Evolutionary conservation across 352 stramenopile genomes (phyloP).

Genomic region (Peronosclerospora sorghi): DNA sequence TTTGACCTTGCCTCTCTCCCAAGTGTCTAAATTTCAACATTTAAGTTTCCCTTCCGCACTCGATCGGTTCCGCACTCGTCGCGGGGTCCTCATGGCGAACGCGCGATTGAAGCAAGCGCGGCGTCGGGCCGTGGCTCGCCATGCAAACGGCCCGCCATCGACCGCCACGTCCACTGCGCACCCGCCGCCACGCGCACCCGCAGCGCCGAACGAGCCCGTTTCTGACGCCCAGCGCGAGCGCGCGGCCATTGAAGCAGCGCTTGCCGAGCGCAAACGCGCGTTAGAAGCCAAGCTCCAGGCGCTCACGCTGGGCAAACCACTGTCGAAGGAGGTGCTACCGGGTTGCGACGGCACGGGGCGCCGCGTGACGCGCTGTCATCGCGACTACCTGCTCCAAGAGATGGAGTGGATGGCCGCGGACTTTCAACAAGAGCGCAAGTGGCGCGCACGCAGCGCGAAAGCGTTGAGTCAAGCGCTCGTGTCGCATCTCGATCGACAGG

Average conservation of each 20-base stretch:
- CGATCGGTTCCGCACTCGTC: constrained; percentile 1
- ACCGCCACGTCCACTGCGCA: constrained; percentile 6
- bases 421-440: constrained; percentile 86
- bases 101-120: constrained; percentile 57
- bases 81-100: constrained; percentile 77
- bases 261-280: constrained; percentile 28
- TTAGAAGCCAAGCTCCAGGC: constrained; percentile 30
- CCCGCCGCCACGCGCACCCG: constrained; percentile 9
- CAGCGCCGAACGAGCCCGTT: constrained; percentile 9
- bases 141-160: constrained; percentile 11
- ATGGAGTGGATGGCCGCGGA: constrained; percentile 91
- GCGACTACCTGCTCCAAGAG: constrained; percentile 73
- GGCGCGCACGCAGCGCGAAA: constrained; percentile 66
- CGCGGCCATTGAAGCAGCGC: constrained; percentile 19
- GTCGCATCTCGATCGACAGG: constrained; percentile 13
- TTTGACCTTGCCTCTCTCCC: too few species aligned
- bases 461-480: constrained; percentile 54
- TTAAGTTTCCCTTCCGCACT: not conserved
- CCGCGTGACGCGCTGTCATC: constrained; percentile 33
- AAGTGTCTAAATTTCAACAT: too few species aligned
- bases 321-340: constrained; percentile 22
- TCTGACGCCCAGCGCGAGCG: constrained; percentile 5
- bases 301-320: constrained; percentile 38
- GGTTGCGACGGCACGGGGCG: constrained; percentile 29
- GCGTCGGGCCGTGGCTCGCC: constrained; percentile 19